Evolutionary conservation across 108 stramenopile species (phyloP).

Genomic region (Nitzschia sp.): DNA sequence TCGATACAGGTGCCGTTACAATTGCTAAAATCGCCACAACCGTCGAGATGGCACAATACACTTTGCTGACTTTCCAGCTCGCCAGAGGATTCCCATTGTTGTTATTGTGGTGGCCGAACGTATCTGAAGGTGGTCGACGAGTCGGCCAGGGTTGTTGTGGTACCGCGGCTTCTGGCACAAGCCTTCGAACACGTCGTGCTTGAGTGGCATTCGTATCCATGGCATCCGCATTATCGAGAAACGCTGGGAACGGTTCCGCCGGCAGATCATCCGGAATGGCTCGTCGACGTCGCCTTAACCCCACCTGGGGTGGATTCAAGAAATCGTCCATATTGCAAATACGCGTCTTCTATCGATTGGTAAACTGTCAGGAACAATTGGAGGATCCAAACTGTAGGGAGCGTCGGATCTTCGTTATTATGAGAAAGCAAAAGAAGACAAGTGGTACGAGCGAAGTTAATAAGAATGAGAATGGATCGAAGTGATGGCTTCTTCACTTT

Average conservation of each 20-base stretch:
- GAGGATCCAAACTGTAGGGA: no score
- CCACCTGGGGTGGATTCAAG: neutral
- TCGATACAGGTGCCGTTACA: conserved; percentile 3
- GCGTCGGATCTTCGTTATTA: no score
- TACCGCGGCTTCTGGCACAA: neutral
- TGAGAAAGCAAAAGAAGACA: no score
- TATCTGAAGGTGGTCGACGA: conserved; percentile 1
- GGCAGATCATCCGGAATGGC: neutral
- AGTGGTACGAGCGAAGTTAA: no score
- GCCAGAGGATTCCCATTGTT: conserved; percentile 1
- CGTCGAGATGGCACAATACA: conserved; percentile 29
- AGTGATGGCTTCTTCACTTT: no score
- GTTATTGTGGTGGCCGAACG: neutral
- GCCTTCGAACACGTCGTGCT: neutral
- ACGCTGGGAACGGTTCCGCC: neutral
- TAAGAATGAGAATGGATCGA: no score
- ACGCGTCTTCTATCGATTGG: no score
- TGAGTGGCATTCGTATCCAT: neutral
- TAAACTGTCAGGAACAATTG: no score
- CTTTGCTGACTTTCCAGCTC: neutral
- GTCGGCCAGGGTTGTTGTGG: no score
- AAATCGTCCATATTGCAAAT: neutral
- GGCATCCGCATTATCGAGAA: neutral
- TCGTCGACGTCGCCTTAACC: neutral
- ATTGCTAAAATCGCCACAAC: conserved; percentile 27